Evolutionary conservation across 768 basidiomycete species (phyloP), one percentile per base, ranked within the genome.

Genomic region (Paxillus ammoniavirescens): DNA sequence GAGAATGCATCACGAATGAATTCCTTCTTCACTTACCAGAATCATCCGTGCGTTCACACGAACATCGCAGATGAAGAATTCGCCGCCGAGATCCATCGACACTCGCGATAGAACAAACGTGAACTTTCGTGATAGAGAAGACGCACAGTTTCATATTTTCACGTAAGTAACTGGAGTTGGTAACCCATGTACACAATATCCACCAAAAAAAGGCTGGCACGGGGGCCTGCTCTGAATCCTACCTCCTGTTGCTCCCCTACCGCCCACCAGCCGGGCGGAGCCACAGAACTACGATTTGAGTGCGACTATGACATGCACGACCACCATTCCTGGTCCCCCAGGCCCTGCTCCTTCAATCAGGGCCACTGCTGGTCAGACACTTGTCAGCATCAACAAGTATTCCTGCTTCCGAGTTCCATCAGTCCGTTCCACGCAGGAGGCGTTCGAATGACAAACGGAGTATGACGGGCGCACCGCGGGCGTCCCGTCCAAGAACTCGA

Each of bases 371-470:
- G 54, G 60, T 48, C 42, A 8, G 59, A 56, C 26, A 61, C 59
- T 1, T 56, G 42, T 26, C 23, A 60, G 61, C 36, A 57, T 57
- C 46, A 47, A 61, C 52, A 61, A 53, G 41, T 9, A 21, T 15
- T 54, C 56, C 42, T 26, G 60, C 56, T 23, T 40, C 56, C 8
- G 60, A 61, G 21, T 51, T 57, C n/a, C 47, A 56, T 4, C 59
- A 60, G 38, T 57, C 61, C 45, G 52, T 61, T n/a, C 51, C 45
- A n/a, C 26, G 26, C 26, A 26, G 37, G 38, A 40, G 38, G n/a
- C 17, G 38, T 18, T 40, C 48, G 33, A 30, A 13, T 15, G 55
- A 49, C 13, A 17, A 40, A 17, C 3, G 28, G 18, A 13, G 7
- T 33, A 3, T 21, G 4, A 18, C 0, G 12, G 6, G 12, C 38